Evolutionary conservation across 2,329 filamentous ascomycete genomes (phyloP).

Genomic region (Podosphaera leucotricha): DNA sequence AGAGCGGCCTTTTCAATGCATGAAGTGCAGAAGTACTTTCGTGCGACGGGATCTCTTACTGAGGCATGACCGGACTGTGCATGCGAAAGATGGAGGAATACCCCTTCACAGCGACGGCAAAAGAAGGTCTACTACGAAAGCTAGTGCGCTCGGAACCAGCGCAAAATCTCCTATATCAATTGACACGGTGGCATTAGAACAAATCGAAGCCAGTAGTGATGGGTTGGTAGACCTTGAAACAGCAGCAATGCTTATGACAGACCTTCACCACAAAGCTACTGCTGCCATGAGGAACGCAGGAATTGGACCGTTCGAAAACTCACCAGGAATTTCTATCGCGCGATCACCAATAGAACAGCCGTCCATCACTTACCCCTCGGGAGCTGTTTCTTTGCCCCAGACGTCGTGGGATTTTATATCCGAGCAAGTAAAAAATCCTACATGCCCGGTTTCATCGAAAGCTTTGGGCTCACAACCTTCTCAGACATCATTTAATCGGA

Average conservation of each 20-base stretch:
- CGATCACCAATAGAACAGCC: slow-evolving; percentile 56
- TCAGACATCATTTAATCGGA: slow-evolving; percentile 36
- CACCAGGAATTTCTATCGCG: slow-evolving; percentile 44
- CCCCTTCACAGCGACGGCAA: slow-evolving; percentile 89
- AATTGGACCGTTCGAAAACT: slow-evolving; percentile 27
- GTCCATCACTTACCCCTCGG: slow-evolving; percentile 51
- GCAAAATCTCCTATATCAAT: slow-evolving; percentile 60
- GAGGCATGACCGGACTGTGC: slow-evolving; percentile 91
- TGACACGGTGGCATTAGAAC: slow-evolving; percentile 69
- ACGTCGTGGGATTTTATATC: slow-evolving; percentile 88
- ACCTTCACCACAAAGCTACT: slow-evolving; percentile 91
- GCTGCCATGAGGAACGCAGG: slow-evolving; percentile 38
- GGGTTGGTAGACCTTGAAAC: slow-evolving; percentile 89
- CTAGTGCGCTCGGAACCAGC: slow-evolving; percentile 35
- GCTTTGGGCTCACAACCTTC: slow-evolving; percentile 46
- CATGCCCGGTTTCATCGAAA: slow-evolving; percentile 47
- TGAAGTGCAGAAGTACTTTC: slow-evolving; percentile 96
- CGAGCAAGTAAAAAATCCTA: slow-evolving; percentile 40
- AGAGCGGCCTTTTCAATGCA: slow-evolving; percentile 94
- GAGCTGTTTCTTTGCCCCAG: slow-evolving; percentile 60
- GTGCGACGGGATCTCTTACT: slow-evolving; percentile 90
- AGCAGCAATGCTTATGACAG: slow-evolving; percentile 94
- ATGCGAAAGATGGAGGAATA: slow-evolving; percentile 90
- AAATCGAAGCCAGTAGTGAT: slow-evolving; percentile 78
- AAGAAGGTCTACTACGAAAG: slow-evolving; percentile 50